Base-by-base conservation (phyloP, 176 grass and related monocot species). In the Thinopyrum elongatum region DNA sequence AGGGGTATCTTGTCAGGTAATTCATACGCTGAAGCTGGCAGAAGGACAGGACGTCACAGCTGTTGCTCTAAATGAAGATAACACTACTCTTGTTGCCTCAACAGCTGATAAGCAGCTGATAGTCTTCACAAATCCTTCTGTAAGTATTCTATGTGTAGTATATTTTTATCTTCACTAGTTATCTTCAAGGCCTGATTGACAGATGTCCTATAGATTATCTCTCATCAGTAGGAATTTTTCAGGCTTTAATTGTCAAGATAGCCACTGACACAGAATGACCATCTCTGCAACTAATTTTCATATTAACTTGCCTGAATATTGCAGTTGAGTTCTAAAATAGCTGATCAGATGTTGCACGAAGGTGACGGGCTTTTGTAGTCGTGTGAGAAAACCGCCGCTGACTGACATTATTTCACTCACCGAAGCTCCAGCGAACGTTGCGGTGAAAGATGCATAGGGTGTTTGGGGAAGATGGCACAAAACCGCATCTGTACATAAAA, bases 31-130 rank as follows among this genome's bases (percentile, higher is more conserved):
- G 79, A 84, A 88, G 70, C 86, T 99, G 62, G 78, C 46, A 83
- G 26, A 84, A 86, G 92, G 92, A 35, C 90, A 99, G 85, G 90
- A 96, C 72, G 73, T 99, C 49, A 94, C 90, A 70, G 89, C 92
- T 36, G 85, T 96, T 39, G 88, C 92, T 68, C 81, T 99, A 79
- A 91, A 92, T 82, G 91, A 88, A 88, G 97, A 99, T 75, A 96
- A 92, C 79, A 94, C 85, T 53, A 92, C 69, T 74, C 94, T 99
- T 72, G 78, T 99, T 85, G 85, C 92, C 84, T 99, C 97, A 57
- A 99, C 97, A 77, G 80, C 92, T 75, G 92, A 96, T 86, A 98
- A 94, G 70, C 90, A 91, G 87, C 82, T 98, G 41, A 82, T 88
- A 91, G 86, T 95, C 78, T 99, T 92, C 84, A 96, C 92, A 13